Percentiles rank a stretch among this genome's conserved stretches.
These are phyloP conservation scores for Scutellaria minor DNA, from an alignment of 257 asterid species.

Conservation along the genomic window DNA sequence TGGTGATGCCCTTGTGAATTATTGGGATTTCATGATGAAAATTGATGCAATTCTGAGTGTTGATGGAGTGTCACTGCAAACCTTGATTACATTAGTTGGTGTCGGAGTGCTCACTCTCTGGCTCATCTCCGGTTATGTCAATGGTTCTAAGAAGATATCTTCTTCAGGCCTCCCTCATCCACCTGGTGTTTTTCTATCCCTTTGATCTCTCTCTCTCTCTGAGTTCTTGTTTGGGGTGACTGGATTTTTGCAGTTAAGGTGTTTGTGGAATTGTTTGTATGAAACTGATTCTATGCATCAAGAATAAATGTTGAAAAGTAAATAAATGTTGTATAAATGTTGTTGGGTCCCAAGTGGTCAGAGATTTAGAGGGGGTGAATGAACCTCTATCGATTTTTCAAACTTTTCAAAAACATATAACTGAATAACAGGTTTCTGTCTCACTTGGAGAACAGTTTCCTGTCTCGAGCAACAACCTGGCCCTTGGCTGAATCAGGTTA, in stretches of 20 bases:
- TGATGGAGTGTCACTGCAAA: constrained; percentile 42
- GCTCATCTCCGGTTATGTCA: constrained; percentile 39
- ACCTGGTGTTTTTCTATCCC: constrained; percentile 48
- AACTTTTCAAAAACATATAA: too few species aligned
- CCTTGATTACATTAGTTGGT: constrained; percentile 46
- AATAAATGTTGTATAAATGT: too few species aligned
- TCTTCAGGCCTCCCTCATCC: constrained; percentile 53
- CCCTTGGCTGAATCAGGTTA: too few species aligned
- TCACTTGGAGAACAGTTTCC: too few species aligned
- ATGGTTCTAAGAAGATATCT: constrained; percentile 42
- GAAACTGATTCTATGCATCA: background rate
- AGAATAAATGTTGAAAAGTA: too few species aligned
- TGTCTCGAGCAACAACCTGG: too few species aligned
- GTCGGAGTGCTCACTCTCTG: constrained; percentile 50
- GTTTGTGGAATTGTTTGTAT: constrained; percentile 27
- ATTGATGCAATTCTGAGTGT: constrained; percentile 54
- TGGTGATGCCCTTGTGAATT: too few species aligned
- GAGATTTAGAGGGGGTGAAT: too few species aligned
- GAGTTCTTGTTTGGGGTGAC: background rate
- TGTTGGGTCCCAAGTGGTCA: too few species aligned
- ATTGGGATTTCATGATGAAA: too few species aligned
- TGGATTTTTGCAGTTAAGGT: background rate
- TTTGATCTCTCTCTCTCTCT: background rate
- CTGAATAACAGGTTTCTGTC: too few species aligned
- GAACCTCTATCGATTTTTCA: too few species aligned